These are phyloP conservation scores for Platanthera zijinensis DNA, from an alignment of 106 monocot species.

Conservation along the genomic window DNA sequence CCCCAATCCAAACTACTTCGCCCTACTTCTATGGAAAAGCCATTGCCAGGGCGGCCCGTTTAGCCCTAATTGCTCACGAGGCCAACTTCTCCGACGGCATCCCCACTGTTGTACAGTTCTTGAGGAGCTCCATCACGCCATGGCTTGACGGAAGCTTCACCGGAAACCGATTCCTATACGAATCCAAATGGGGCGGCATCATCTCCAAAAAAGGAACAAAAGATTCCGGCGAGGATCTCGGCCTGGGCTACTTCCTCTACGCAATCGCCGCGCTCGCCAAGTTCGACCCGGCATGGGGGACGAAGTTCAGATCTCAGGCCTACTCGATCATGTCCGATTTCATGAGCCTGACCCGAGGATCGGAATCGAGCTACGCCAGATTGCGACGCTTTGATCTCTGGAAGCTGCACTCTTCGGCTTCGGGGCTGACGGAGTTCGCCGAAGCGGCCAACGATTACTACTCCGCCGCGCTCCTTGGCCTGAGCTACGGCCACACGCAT, in stretches of 20 bases:
- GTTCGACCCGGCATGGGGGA: conserved; percentile 72
- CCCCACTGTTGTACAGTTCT: conserved; percentile 36
- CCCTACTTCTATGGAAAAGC: conserved; percentile 94
- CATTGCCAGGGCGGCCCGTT: conserved; percentile 65
- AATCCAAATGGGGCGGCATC: conserved; percentile 80
- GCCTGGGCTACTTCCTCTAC: conserved; percentile 88
- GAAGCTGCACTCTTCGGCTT: conserved; percentile 95
- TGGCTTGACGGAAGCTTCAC: conserved; percentile 84
- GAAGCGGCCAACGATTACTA: conserved; percentile 92
- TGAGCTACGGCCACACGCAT: conserved; percentile 73
- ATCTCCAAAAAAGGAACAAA: conserved; percentile 58
- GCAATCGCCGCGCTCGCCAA: conserved; percentile 71
- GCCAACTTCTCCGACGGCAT: conserved; percentile 50
- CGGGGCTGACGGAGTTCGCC: conserved; percentile 76
- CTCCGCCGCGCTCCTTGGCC: conserved; percentile 69
- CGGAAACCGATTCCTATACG: conserved; percentile 75
- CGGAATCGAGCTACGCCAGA: conserved; percentile 36
- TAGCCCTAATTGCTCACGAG: conserved; percentile 79
- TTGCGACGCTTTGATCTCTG: conserved; percentile 76
- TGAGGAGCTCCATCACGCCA: conserved; percentile 47
- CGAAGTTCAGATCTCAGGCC: conserved; percentile 58
- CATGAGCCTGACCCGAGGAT: conserved; percentile 46
- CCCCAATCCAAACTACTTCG: conserved; percentile 43
- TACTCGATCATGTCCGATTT: conserved; percentile 73
- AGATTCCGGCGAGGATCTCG: conserved; percentile 80